Evolutionary conservation across 129 eudicot genomes (phyloP).

Genomic region (Centaurea solstitialis): DNA sequence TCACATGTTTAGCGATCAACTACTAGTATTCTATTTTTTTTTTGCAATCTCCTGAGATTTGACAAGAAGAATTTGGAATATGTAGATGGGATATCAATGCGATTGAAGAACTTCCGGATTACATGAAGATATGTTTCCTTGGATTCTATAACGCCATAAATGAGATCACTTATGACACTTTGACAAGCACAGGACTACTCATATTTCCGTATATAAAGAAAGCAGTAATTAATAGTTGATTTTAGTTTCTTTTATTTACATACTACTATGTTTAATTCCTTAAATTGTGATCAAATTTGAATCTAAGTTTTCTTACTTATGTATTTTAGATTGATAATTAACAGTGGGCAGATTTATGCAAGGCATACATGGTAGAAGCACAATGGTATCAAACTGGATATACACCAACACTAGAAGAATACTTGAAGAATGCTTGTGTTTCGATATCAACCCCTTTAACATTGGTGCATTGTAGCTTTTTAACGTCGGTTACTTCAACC

Average conservation of each 20-base stretch:
- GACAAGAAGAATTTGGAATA: neutral
- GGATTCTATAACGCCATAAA: neutral
- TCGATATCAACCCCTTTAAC: conserved; percentile 22
- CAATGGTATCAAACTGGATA: conserved; percentile 24
- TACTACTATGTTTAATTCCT: neutral
- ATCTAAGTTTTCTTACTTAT: neutral
- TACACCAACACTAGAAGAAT: conserved; percentile 35
- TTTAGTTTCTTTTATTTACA: neutral
- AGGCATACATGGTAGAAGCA: conserved; percentile 37
- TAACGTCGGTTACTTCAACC: neutral
- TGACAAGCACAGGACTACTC: neutral
- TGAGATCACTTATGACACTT: conserved; percentile 3
- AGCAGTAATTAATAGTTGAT: neutral
- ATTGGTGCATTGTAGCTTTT: conserved; percentile 18
- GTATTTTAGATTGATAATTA: neutral
- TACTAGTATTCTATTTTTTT: too few relatives aligned
- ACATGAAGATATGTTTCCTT: conserved; percentile 20
- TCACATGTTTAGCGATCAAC: too few relatives aligned
- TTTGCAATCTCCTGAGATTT: neutral
- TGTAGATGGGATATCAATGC: conserved; percentile 28
- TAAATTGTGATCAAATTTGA: neutral
- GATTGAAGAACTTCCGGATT: conserved; percentile 15
- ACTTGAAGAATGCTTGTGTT: conserved; percentile 31
- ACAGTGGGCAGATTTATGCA: conserved; percentile 39
- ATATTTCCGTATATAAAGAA: conserved; percentile 3